Evolutionary conservation across 306 rosid genomes (phyloP), one percentile per base, ranked within the genome.

Genomic region (Gastrolobium bilobum): DNA sequence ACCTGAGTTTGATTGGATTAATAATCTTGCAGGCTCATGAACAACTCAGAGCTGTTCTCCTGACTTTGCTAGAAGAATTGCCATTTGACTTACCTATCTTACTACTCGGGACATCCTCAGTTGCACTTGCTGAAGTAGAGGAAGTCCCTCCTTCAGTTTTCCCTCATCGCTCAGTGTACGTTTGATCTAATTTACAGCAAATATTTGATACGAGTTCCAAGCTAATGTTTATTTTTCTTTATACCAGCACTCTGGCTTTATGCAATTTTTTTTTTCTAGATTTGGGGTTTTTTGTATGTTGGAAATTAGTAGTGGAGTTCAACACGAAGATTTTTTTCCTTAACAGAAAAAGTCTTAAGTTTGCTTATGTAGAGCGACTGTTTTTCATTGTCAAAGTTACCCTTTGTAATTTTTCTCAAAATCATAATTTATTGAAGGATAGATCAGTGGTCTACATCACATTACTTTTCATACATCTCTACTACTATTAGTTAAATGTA

Each of bases 11-110:
- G 75, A 79, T 64, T 65, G 44, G 51, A 84, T 76, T 79, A 66
- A 51, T 65, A 43, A 81, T 81, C 67, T 34, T 78, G 85, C 94
- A 95, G 99, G 98, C 99, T 54, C 96, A 91, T 81, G 96, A 90
- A 83, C 99, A 95, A 78, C 91, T 95, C 73, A 88, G 97, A 79
- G 98, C 97, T 71, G 99, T 95, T 84, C 85, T 93, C 73, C 78
- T 92, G 87, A 91, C 98, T 53, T 84, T 95, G 82, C 84, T 95
- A 38, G 98, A 93, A 71, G 99, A 93, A 37, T 82, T 95, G 75
- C 98, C 99, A 9, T 92, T 97, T 54, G 92, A 93, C 77, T 81
- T 93, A 10, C 91, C 99, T 68, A 81, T 95, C 86, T 84, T 95
- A 80, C 84, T 95, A 51, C 97, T 95, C 0, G 97, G 91, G 51